phyloP scores from a whole-genome alignment of 139 green algal species.

The Chlamydomonas urium region DNA sequence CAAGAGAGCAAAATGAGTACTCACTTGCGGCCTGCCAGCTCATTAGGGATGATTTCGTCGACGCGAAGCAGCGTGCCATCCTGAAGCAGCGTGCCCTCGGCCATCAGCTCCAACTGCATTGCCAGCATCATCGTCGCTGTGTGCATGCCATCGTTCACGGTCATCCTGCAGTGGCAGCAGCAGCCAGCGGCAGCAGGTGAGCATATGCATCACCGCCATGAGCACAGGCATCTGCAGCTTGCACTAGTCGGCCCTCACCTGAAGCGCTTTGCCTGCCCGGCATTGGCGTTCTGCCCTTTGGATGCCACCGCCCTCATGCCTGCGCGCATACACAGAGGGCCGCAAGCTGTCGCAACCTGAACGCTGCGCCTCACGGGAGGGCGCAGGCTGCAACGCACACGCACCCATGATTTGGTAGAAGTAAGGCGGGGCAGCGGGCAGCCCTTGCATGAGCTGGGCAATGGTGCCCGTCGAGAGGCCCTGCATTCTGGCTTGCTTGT shows the following conservation, averaged over 20 bases:
- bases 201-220: neutral
- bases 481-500: no score
- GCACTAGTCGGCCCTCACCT: neutral
- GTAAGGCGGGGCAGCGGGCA: neutral
- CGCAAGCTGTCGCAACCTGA: neutral
- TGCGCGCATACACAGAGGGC: neutral
- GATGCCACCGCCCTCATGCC: neutral
- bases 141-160: conserved; percentile 32
- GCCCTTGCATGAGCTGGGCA: neutral
- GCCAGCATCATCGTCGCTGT: conserved; percentile 67
- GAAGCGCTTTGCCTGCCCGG: neutral
- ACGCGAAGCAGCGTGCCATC: conserved; percentile 58
- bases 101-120: conserved; percentile 68
- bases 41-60: conserved; percentile 62
- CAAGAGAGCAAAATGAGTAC: conserved; percentile 8
- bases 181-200: neutral
- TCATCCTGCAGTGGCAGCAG: conserved; percentile 13
- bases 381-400: neutral
- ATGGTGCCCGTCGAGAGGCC: neutral
- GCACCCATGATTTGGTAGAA: conserved; percentile 3
- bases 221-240: neutral
- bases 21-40: conserved; percentile 46
- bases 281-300: neutral
- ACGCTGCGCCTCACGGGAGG: neutral
- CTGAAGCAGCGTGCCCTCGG: conserved; percentile 34